phyloP scores from a whole-genome alignment of 352 stramenopile species.

The Pythium oligandrum region DNA sequence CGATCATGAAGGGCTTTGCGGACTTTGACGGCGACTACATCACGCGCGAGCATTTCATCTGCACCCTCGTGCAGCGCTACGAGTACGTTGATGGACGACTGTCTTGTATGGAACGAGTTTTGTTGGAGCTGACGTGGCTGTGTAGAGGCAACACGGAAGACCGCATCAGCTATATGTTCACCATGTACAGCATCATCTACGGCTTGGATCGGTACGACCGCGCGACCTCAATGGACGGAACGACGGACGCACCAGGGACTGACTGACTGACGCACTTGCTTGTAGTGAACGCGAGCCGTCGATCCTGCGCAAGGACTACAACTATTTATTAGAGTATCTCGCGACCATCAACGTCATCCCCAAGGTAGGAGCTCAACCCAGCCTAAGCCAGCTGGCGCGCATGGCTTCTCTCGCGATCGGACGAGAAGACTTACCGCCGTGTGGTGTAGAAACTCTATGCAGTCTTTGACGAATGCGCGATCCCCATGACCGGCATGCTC shows the following conservation, averaged over 20 bases:
- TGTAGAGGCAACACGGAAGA: slow-evolving; percentile 80
- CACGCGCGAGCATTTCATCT: slow-evolving; percentile 73
- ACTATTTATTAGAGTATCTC: slow-evolving; percentile 64
- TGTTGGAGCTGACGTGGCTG: background rate
- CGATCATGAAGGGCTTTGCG: slow-evolving; percentile 61
- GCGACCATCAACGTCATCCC: slow-evolving; percentile 57
- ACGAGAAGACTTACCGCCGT: background rate
- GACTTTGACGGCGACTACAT: slow-evolving; percentile 49
- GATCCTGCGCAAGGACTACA: slow-evolving; percentile 67
- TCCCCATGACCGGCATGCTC: slow-evolving; percentile 46
- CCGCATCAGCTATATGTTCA: slow-evolving; percentile 85
- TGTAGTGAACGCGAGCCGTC: slow-evolving; percentile 47
- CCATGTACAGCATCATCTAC: slow-evolving; percentile 81
- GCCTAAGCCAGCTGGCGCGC: no score
- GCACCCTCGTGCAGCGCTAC: slow-evolving; percentile 63
- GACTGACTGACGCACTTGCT: background rate
- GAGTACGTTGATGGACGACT: slow-evolving; percentile 34
- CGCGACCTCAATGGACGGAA: background rate
- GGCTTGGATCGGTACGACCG: slow-evolving; percentile 46
- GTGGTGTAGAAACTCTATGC: slow-evolving; percentile 48
- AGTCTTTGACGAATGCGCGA: slow-evolving; percentile 69
- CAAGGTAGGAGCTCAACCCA: slow-evolving; percentile 25
- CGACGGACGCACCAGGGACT: no score
- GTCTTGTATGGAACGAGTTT: background rate
- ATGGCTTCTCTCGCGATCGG: no score